Percentiles rank a stretch among this genome's conserved stretches.
These are phyloP conservation scores for Hamamelis virginiana DNA, from an alignment of 164 flowering plant genomes.

Conservation along the genomic window DNA sequence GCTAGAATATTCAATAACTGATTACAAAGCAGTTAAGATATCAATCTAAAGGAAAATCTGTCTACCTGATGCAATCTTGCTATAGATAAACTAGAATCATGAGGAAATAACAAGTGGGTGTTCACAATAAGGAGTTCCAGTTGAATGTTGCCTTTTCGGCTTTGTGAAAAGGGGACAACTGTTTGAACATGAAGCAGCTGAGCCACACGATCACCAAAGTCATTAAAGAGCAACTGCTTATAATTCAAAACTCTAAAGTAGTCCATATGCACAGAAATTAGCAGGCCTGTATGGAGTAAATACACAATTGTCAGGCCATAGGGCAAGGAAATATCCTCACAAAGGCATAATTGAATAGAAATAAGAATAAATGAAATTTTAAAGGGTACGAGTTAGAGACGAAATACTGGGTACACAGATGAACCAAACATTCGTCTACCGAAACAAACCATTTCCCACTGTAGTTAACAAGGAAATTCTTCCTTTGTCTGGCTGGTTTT, in stretches of 20 bases:
- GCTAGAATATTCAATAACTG: not conserved
- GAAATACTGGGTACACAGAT: no score
- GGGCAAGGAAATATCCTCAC: no score
- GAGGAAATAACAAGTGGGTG: conserved; percentile 93
- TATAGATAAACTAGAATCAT: conserved; percentile 72
- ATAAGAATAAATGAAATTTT: no score
- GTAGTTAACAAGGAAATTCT: no score
- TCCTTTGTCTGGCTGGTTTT: no score
- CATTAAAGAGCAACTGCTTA: conserved; percentile 70
- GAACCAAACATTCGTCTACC: no score
- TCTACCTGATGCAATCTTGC: conserved; percentile 78
- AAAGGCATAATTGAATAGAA: no score
- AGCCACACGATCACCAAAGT: conserved; percentile 95
- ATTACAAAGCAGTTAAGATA: no score
- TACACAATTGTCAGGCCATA: not conserved
- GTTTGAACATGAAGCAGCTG: conserved; percentile 82
- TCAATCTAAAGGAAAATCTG: not conserved
- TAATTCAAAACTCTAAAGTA: conserved; percentile 66
- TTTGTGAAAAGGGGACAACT: conserved; percentile 46
- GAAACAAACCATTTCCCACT: no score
- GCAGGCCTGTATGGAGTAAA: conserved; percentile 53
- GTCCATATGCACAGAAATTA: conserved; percentile 86
- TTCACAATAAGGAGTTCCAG: conserved; percentile 89
- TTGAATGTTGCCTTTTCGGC: conserved; percentile 35
- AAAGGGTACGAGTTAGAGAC: no score